phyloP scores from a whole-genome alignment of 352 stramenopile genomes.

The Saprolegnia parasitica region DNA sequence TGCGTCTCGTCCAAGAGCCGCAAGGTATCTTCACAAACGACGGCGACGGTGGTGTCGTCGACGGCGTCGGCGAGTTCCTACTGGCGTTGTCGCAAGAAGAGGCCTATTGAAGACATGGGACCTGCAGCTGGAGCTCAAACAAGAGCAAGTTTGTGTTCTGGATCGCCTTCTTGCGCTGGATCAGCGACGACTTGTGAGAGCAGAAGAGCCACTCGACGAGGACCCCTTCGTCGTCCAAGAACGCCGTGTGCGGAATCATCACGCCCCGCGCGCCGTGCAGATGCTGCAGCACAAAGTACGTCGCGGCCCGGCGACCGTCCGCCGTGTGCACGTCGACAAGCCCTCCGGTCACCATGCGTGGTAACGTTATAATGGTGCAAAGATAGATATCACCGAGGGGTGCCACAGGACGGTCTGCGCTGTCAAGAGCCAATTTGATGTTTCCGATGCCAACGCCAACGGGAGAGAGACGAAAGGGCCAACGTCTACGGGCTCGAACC shows the following conservation, averaged over 20 bases:
- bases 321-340: not conserved
- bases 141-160: slow-evolving; percentile 39
- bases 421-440: too few relatives aligned
- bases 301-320: slow-evolving; percentile 30
- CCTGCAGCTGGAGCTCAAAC: slow-evolving; percentile 40
- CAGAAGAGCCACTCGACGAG: slow-evolving; percentile 37
- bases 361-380: too few relatives aligned
- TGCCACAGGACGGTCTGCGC: too few relatives aligned
- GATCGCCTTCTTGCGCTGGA: slow-evolving; percentile 19
- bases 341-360: not conserved
- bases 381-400: too few relatives aligned
- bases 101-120: slow-evolving; percentile 10
- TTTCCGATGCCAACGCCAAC: too few relatives aligned
- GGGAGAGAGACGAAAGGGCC: too few relatives aligned
- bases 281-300: slow-evolving; percentile 37
- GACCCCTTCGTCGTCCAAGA: slow-evolving; percentile 44
- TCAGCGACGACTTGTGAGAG: slow-evolving; percentile 1
- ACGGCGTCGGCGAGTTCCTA: not conserved
- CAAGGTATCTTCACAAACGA: slow-evolving; percentile 26
- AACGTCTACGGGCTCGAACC: too few relatives aligned
- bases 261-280: slow-evolving; percentile 33
- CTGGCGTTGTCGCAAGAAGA: not conserved
- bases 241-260: slow-evolving; percentile 35
- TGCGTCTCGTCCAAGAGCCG: slow-evolving; percentile 29
- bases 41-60: slow-evolving; percentile 18